phyloP scores from a whole-genome alignment of 345 rosid genomes.

The Melastoma malabathricum region DNA sequence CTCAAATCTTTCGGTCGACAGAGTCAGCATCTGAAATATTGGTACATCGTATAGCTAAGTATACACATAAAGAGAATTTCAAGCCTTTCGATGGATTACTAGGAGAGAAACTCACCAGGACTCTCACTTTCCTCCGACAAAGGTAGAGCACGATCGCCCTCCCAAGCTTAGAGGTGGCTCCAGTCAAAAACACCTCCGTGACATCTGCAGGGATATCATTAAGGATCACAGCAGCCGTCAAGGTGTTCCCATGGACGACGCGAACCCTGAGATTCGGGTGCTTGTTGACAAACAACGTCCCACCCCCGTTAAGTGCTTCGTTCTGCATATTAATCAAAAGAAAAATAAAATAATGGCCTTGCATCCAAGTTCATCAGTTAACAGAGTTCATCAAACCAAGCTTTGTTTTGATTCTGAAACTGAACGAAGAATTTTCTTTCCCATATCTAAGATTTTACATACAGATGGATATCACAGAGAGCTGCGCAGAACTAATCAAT shows the following conservation, averaged over 20 bases:
- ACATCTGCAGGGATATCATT: constrained; percentile 62
- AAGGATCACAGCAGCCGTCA: constrained; percentile 90
- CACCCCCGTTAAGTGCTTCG: constrained; percentile 93
- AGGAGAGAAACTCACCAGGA: constrained; percentile 43
- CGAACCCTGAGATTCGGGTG: constrained; percentile 65
- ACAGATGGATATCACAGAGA: too few relatives aligned
- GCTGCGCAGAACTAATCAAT: too few relatives aligned
- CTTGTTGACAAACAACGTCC: constrained; percentile 76
- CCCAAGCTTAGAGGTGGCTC: constrained; percentile 98
- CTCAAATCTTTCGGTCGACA: constrained; percentile 71
- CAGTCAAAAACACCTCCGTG: constrained; percentile 75
- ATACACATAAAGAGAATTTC: background rate
- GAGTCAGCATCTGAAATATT: constrained; percentile 65
- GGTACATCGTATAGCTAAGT: background rate
- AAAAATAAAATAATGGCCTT: background rate
- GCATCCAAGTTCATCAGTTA: too few relatives aligned
- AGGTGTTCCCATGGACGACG: constrained; percentile 97
- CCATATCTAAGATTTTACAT: too few relatives aligned
- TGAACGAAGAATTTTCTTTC: too few relatives aligned
- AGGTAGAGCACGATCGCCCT: constrained; percentile 95
- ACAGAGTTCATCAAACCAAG: too few relatives aligned
- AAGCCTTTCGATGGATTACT: background rate
- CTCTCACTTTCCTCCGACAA: constrained; percentile 60
- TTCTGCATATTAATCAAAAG: constrained; percentile 30
- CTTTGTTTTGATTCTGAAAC: too few relatives aligned